phyloP scores from a whole-genome alignment of 176 grass and related monocot species.

The Phyllostachys edulis region DNA sequence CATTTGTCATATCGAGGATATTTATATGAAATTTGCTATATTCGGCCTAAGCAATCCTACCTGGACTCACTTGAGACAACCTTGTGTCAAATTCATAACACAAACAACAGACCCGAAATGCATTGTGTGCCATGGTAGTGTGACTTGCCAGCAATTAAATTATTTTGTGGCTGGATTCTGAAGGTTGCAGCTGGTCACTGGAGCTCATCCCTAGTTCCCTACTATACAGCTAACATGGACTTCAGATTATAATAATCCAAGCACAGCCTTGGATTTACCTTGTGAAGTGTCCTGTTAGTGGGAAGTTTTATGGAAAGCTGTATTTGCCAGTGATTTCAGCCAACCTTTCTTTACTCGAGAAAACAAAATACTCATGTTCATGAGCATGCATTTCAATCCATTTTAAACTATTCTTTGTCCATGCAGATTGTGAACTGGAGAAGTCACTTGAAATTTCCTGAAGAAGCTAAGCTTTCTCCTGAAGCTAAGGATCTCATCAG shows the following conservation, averaged over 20 bases:
- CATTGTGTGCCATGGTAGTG: neutral
- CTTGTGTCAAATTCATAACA: slow-evolving; percentile 21
- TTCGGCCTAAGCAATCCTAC: slow-evolving; percentile 4
- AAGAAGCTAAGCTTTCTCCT: slow-evolving; percentile 86
- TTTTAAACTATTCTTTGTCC: slow-evolving; percentile 10
- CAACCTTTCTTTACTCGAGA: neutral
- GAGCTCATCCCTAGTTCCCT: neutral
- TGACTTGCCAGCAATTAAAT: slow-evolving; percentile 3
- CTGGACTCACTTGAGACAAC: neutral
- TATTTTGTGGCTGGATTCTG: neutral
- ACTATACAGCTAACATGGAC: neutral
- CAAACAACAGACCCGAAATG: neutral
- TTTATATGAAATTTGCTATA: slow-evolving; percentile 14
- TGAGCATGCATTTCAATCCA: slow-evolving; percentile 19
- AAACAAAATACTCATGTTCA: slow-evolving; percentile 19
- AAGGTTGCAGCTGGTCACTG: slow-evolving; percentile 14
- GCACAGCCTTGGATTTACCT: neutral
- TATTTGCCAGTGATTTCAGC: neutral
- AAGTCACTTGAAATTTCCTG: slow-evolving; percentile 93
- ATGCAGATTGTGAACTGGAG: slow-evolving; percentile 97
- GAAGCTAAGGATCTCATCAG: slow-evolving; percentile 95
- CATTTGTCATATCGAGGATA: neutral
- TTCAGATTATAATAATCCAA: neutral
- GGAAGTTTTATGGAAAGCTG: neutral
- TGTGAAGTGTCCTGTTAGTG: neutral